Evolutionary conservation across 306 rosid species (phyloP).

Genomic region (Boehmeria nivea): DNA sequence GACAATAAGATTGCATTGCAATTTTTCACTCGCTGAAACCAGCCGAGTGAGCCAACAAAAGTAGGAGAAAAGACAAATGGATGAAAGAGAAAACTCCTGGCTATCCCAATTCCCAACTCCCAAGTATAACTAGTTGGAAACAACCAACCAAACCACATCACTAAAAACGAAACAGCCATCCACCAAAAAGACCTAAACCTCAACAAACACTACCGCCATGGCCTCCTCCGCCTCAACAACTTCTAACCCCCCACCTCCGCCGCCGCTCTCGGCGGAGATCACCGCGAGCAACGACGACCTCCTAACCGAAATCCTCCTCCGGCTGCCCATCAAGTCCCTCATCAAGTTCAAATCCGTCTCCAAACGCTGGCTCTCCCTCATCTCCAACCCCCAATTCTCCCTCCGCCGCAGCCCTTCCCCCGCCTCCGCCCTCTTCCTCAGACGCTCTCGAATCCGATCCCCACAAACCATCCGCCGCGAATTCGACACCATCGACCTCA

Average conservation of each 20-base stretch:
- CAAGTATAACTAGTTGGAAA: too few species aligned
- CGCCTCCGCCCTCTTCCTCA: constrained; percentile 7
- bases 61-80: too few species aligned
- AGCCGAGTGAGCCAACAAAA: too few species aligned
- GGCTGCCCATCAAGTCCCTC: constrained; percentile 22
- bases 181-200: too few species aligned
- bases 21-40: too few species aligned
- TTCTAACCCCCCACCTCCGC: not conserved
- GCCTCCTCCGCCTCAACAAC: too few species aligned
- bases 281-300: constrained; percentile 9
- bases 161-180: too few species aligned
- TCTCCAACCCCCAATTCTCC: constrained; percentile 15
- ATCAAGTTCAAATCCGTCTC: constrained; percentile 25
- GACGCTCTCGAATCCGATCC: not conserved
- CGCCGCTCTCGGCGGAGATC: not conserved
- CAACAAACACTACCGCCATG: too few species aligned
- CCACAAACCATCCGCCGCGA: not conserved
- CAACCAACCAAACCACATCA: too few species aligned
- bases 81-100: too few species aligned
- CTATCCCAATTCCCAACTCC: too few species aligned
- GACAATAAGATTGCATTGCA: too few species aligned
- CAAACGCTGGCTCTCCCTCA: constrained; percentile 24
- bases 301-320: constrained; percentile 15
- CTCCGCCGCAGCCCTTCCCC: not conserved
- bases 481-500: not conserved